Percentiles rank a stretch among this genome's conserved stretches.
phyloP scores from a whole-genome alignment of 2,329 filamentous ascomycete genomes.

The Ophiostoma pallidulum region DNA sequence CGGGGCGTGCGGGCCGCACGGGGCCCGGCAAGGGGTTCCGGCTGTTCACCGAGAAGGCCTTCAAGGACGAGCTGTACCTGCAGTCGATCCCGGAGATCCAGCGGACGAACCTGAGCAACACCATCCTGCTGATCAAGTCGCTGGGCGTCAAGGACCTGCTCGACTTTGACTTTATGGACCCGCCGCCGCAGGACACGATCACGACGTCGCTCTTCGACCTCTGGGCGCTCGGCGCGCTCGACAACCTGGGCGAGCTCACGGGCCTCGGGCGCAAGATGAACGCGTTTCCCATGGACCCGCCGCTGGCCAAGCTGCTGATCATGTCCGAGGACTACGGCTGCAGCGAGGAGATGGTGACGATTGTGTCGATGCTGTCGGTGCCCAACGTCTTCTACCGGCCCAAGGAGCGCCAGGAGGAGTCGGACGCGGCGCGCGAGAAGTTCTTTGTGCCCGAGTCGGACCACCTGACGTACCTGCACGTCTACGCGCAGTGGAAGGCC shows the following conservation, averaged over 20 bases:
- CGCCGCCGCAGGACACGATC: constrained; percentile 94
- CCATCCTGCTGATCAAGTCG: constrained; percentile 86
- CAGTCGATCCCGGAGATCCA: constrained; percentile 98
- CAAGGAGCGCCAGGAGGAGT: constrained; percentile 93
- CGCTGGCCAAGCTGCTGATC: constrained; percentile 87
- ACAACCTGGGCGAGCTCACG: constrained; percentile 89
- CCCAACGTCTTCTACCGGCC: constrained; percentile 95
- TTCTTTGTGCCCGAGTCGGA: constrained; percentile 98
- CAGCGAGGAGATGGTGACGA: constrained; percentile 95
- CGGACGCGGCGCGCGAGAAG: constrained; percentile 88
- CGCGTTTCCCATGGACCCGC: constrained; percentile 95
- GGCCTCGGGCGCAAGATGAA: constrained; percentile 87
- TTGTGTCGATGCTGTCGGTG: constrained; percentile 95
- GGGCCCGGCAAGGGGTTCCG: constrained; percentile 93
- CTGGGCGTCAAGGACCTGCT: constrained; percentile 88
- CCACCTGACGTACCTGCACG: constrained; percentile 88
- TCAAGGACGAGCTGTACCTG: constrained; percentile 91
- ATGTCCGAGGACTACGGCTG: constrained; percentile 84
- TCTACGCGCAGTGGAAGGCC: constrained; percentile 89
- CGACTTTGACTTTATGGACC: constrained; percentile 99
- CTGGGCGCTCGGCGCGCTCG: constrained; percentile 87
- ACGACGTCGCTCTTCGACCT: constrained; percentile 95
- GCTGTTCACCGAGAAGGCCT: constrained; percentile 87
- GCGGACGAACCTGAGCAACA: constrained; percentile 90
- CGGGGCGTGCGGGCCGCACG: constrained; percentile 86